Conservation (phyloP, 129 eudicot species). For the Centella asiatica region DNA sequence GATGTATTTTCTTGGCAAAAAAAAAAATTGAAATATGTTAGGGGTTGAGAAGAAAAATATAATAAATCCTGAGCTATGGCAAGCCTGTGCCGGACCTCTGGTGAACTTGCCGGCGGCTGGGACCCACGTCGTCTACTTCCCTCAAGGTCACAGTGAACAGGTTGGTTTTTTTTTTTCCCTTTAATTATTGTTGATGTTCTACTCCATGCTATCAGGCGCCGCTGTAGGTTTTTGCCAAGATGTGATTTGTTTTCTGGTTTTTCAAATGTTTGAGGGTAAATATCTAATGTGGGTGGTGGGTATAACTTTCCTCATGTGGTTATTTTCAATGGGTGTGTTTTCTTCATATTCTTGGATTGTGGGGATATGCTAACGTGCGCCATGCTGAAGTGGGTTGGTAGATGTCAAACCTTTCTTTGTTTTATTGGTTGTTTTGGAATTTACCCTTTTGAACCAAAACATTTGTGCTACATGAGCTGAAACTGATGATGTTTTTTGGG, state of each 20-base stretch:
- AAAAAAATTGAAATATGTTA: background rate
- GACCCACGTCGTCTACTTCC: constrained; percentile 91
- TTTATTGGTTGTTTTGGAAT: no score
- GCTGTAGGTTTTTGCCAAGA: background rate
- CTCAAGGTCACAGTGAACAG: constrained; percentile 99
- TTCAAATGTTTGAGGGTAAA: no score
- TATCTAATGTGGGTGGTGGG: constrained; percentile 12
- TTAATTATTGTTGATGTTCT: background rate
- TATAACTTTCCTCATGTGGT: background rate
- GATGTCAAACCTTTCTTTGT: background rate
- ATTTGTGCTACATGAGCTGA: background rate
- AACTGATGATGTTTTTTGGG: background rate
- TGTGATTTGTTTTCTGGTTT: background rate
- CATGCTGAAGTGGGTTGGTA: background rate
- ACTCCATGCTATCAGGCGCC: background rate
- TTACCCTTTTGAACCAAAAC: background rate
- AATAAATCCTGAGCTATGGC: constrained; percentile 86
- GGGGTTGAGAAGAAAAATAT: constrained; percentile 66
- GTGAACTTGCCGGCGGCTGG: constrained; percentile 91
- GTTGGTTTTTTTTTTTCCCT: constrained; percentile 19
- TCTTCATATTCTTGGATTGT: background rate
- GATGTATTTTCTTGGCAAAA: no score
- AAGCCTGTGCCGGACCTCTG: constrained; percentile 95
- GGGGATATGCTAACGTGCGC: background rate
- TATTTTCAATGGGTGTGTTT: background rate